phyloP scores from a whole-genome alignment of 148 eudicot genomes.

The Dianthus caryophyllus region DNA sequence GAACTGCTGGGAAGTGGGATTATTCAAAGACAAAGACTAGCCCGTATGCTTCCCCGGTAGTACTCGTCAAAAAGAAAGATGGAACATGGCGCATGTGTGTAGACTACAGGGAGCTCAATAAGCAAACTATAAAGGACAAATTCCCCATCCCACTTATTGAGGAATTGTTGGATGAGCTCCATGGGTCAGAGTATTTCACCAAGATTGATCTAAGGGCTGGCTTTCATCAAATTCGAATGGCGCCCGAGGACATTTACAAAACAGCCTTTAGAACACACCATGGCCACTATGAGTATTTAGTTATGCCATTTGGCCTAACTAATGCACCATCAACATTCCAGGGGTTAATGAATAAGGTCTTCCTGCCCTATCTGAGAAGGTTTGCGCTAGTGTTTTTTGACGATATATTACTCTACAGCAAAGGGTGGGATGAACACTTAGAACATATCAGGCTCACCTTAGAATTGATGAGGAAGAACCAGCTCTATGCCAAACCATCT shows the following conservation, averaged over 20 bases:
- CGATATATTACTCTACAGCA: not conserved
- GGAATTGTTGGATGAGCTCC: not conserved
- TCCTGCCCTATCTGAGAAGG: not conserved
- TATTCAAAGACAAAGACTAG: not conserved
- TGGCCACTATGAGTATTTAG: slow-evolving; percentile 3
- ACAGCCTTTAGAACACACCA: not conserved
- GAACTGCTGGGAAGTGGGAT: not conserved
- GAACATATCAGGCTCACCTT: not conserved
- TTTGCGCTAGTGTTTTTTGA: not conserved
- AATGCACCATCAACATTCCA: not conserved
- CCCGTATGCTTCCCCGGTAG: not conserved
- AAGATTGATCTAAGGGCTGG: slow-evolving; percentile 1
- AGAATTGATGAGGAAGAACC: not conserved
- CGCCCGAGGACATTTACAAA: not conserved
- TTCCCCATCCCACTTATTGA: not conserved
- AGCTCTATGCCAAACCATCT: not conserved
- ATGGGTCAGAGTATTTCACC: not conserved
- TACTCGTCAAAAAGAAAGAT: not conserved
- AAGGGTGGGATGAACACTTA: not conserved
- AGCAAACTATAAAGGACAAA: too few species aligned
- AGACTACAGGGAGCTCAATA: too few species aligned
- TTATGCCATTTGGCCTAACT: not conserved
- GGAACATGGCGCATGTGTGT: not conserved
- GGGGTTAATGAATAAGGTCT: not conserved
- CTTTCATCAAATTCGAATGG: not conserved